A percentile compares a stretch with the other conserved stretches of the same genome.
phyloP scores from a whole-genome alignment of 768 basidiomycete species.

The Suillus fuscotomentosus region DNA sequence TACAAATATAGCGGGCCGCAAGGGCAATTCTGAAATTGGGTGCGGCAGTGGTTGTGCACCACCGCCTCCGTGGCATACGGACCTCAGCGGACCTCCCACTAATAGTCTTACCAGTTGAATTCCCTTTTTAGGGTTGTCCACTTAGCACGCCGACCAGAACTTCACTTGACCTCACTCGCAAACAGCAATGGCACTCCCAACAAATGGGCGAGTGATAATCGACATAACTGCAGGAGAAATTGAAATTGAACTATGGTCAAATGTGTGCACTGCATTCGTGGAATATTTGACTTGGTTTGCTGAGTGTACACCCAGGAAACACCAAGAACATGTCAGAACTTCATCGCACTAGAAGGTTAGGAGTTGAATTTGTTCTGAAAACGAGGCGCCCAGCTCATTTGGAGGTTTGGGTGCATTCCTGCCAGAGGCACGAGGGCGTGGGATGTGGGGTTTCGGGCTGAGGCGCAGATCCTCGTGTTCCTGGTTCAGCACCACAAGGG shows the following conservation, averaged over 20 bases:
- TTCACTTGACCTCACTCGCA: not conserved
- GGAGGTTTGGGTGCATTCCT: no score
- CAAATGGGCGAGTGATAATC: conserved; percentile 81
- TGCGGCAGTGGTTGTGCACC: no score
- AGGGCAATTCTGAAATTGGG: no score
- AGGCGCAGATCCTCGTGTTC: no score
- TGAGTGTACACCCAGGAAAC: conserved; percentile 61
- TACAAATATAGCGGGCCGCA: no score
- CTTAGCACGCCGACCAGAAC: not conserved
- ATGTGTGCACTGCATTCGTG: conserved; percentile 36
- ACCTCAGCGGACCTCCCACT: no score
- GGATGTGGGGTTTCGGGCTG: no score
- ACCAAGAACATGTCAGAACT: conserved; percentile 92
- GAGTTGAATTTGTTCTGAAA: conserved; percentile 18
- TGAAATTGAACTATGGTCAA: conserved; percentile 92
- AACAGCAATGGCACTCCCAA: conserved; percentile 71
- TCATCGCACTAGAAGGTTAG: conserved; percentile 88
- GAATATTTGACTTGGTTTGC: not conserved
- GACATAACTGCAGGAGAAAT: conserved; percentile 88
- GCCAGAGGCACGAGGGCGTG: no score
- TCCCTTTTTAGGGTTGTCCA: not conserved
- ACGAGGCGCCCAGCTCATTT: not conserved
- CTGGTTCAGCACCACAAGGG: no score
- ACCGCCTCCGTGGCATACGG: no score
- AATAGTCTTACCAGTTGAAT: not conserved